phyloP scores from a whole-genome alignment of 371 early-diverging fungal species.

The Nematocida major region DNA sequence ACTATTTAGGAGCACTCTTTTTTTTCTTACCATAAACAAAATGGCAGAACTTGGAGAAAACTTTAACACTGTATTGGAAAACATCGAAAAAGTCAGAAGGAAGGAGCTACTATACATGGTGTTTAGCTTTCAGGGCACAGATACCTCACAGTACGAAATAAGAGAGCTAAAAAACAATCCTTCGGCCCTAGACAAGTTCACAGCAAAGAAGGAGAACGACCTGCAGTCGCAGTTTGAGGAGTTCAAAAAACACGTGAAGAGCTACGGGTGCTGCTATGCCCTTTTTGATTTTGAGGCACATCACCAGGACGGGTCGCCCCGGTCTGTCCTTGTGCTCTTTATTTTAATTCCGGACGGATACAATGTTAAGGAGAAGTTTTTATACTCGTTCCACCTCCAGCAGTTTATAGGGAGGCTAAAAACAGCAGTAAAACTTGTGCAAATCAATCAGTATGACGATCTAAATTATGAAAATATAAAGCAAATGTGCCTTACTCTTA shows the following conservation, averaged over 20 bases:
- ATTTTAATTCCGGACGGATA: conserved; percentile 57
- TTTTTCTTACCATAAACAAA: conserved; percentile 7
- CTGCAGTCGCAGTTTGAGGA: conserved; percentile 45
- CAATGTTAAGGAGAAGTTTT: conserved; percentile 50
- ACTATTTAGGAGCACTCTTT: conserved; percentile 33
- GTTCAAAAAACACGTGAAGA: conserved; percentile 44
- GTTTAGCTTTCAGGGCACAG: conserved; percentile 10
- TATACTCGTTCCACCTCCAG: conserved; percentile 49
- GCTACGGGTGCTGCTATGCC: conserved; percentile 52
- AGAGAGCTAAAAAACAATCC: conserved; percentile 29
- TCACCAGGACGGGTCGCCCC: conserved; percentile 45
- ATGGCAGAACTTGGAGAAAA: conserved; percentile 43
- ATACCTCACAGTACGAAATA: conserved; percentile 8
- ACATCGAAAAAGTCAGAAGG: conserved; percentile 43
- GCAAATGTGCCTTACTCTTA: conserved; percentile 16
- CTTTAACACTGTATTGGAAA: conserved; percentile 21
- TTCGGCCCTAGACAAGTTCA: conserved; percentile 8
- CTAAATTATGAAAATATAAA: conserved; percentile 36
- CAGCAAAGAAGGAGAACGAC: conserved; percentile 42
- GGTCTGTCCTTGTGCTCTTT: conserved; percentile 56
- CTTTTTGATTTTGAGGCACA: conserved; percentile 61
- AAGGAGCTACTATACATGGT: conserved; percentile 41
- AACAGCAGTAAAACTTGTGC: conserved; percentile 18
- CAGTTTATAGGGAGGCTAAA: conserved; percentile 16
- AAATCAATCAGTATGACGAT: conserved; percentile 36